Evolutionary conservation across 2,329 filamentous ascomycete species (phyloP), one percentile per base, ranked within the genome.

Genomic region (Xylaria sp.): DNA sequence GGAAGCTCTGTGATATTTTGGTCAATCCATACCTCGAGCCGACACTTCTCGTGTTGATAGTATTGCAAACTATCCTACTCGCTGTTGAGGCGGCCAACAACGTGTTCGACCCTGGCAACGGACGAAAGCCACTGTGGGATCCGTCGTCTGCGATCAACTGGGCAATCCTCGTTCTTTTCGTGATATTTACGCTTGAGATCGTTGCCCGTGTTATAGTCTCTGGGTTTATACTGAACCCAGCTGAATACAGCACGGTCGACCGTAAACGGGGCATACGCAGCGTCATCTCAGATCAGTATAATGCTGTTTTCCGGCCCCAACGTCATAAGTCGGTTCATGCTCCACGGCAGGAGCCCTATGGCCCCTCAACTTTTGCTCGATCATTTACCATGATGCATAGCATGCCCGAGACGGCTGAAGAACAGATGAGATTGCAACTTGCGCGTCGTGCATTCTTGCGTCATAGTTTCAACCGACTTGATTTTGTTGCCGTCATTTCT

Each of bases 391-490:
- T 93, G 69, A 91, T 92, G 79, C 89, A 91, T 70, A 85, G 88
- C 66, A 85, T 81, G 76, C 89, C 80, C 79, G 88, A 82, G 81
- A 96, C 86, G 76, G 86, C 85, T 72, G 92, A 86, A 83, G 89
- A 97, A 71, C 92, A 94, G 74, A 93, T 96, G 79, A 90, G 95
- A 69, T 87, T 91, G 73, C 91, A 97, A 72, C 86, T 99, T 64
- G 95, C 97, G 18, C 91, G 96, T 62, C 89, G 96, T 71, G 97
- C 96, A 1, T 98, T 98, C 79, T 83, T 99, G 64, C 90, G 96
- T 18, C 96, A 99, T 80, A 94, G 94, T 0, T 99, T 99, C 83
- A 98, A 98, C 78, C 89, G 96, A 62, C 86, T 98, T 12, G 96
- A 99, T 79, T 98, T 98, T 79, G 85, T 99, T 62, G 97, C 96